These are phyloP conservation scores for Beta vulgaris DNA, from an alignment of 148 eudicot species.

Conservation along the genomic window DNA sequence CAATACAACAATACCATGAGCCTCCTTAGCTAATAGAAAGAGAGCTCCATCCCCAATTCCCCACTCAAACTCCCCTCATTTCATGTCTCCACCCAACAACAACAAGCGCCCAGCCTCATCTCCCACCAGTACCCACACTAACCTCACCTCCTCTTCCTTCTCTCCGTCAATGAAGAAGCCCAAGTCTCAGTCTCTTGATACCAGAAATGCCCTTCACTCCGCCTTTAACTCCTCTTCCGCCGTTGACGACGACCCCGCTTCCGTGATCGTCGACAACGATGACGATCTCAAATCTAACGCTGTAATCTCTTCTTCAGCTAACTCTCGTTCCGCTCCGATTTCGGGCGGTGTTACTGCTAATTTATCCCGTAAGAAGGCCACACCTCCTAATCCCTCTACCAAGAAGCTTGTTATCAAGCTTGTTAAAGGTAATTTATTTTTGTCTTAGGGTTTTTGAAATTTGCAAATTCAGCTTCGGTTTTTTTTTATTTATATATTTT, in stretches of 20 bases:
- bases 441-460: constrained; percentile 16
- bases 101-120: constrained; percentile 30
- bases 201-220: constrained; percentile 23
- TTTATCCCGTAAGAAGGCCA: constrained; percentile 84
- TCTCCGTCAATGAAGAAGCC: constrained; percentile 32
- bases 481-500: background rate
- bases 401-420: constrained; percentile 90
- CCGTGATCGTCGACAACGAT: constrained; percentile 32
- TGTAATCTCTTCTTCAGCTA: background rate
- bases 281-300: constrained; percentile 16
- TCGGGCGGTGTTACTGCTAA: constrained; percentile 53
- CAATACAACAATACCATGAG: constrained; percentile 9
- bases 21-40: background rate
- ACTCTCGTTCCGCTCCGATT: constrained; percentile 7
- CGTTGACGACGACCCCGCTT: constrained; percentile 4
- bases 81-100: constrained; percentile 36
- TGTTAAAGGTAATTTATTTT: constrained; percentile 57
- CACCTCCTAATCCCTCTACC: constrained; percentile 69
- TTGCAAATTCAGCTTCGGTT: too few species aligned
- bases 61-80: constrained; percentile 15
- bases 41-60: background rate
- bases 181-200: constrained; percentile 25
- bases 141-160: background rate
- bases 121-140: background rate
- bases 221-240: background rate